Percentiles rank a stretch among this genome's conserved stretches.
phyloP scores from a whole-genome alignment of 2,329 filamentous ascomycete species.

The Penicillium sp. region DNA sequence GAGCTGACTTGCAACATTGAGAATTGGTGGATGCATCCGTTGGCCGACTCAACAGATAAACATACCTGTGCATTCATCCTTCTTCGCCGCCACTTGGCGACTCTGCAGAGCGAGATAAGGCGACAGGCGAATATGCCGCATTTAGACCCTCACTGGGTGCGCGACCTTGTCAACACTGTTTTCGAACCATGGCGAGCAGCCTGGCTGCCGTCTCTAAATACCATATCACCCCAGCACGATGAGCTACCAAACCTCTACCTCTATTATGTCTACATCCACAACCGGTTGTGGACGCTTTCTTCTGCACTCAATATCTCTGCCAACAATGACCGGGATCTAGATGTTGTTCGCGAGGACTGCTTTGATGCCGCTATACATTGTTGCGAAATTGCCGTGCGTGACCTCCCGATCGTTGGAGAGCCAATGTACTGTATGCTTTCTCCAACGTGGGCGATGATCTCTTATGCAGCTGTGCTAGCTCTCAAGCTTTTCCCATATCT shows the following conservation, averaged over 20 bases:
- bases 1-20: conserved; percentile 34
- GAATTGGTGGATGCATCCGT: conserved; percentile 37
- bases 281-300: conserved; percentile 38
- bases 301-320: conserved; percentile 32
- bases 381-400: conserved; percentile 37
- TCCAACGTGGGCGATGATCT: conserved; percentile 44
- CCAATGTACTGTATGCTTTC: conserved; percentile 41
- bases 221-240: conserved; percentile 13
- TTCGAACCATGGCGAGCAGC: conserved; percentile 33
- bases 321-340: conserved; percentile 16
- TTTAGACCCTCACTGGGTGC: conserved; percentile 34
- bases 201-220: conserved; percentile 27
- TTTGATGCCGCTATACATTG: conserved; percentile 37
- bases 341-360: conserved; percentile 36
- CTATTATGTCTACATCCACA: conserved; percentile 37
- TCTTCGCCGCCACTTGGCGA: conserved; percentile 30
- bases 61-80: conserved; percentile 40
- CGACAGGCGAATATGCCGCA: conserved; percentile 20
- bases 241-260: conserved; percentile 29
- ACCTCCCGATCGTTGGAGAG: conserved; percentile 35
- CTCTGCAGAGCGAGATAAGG: conserved; percentile 29
- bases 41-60: conserved; percentile 37
- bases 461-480: conserved; percentile 37
- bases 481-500: conserved; percentile 35
- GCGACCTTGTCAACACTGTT: conserved; percentile 29